A percentile compares a stretch with the other conserved stretches of the same genome.
Conservation (phyloP, 805 yeast genomes). For the Saccharomycopsis sp. region DNA sequence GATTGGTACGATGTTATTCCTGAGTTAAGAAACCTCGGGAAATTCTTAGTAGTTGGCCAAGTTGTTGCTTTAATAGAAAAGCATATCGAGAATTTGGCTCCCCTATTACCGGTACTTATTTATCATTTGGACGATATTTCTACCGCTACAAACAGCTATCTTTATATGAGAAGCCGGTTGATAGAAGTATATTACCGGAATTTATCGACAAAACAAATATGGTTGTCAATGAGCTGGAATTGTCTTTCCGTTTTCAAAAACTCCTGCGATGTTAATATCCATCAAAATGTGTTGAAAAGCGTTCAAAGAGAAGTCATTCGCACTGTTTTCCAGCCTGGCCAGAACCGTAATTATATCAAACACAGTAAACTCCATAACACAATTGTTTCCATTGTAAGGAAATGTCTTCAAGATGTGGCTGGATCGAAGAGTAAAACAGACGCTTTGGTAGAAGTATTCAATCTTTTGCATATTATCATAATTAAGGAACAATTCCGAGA, state of each 20-base stretch:
- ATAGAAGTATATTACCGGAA: background rate
- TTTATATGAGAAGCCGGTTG: background rate
- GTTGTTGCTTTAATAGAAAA: slow-evolving; percentile 7
- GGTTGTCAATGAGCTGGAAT: background rate
- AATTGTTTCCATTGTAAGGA: background rate
- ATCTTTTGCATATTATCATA: background rate
- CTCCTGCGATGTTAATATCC: background rate
- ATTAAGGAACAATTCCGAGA: background rate
- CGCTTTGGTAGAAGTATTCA: background rate
- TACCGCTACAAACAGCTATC: background rate
- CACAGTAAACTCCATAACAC: background rate
- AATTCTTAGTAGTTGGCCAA: slow-evolving; percentile 13
- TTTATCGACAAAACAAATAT: background rate
- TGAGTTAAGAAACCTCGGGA: background rate
- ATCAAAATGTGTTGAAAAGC: background rate
- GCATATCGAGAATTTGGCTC: slow-evolving; percentile 5
- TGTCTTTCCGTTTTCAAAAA: background rate
- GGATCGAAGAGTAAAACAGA: background rate
- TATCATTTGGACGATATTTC: slow-evolving; percentile 1
- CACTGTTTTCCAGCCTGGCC: background rate
- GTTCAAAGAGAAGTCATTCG: background rate
- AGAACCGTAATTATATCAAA: background rate
- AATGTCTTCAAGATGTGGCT: background rate
- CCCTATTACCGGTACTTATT: slow-evolving; percentile 11
- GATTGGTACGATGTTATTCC: background rate